Evolutionary conservation across 768 basidiomycete genomes (phyloP).

Genomic region (Clitopilus hobsonii): DNA sequence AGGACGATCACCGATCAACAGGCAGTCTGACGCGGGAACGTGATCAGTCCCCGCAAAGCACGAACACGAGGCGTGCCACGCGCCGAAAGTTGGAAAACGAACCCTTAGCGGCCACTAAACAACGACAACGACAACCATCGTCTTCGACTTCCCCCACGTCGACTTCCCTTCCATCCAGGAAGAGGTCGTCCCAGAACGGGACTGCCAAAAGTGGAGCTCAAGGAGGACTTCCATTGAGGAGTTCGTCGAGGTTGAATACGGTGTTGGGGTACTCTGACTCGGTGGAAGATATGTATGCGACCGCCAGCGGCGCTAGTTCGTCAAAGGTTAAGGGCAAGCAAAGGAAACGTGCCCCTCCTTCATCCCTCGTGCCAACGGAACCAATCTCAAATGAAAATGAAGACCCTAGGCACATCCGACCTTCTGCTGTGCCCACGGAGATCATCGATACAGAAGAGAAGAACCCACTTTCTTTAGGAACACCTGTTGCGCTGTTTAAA

Average conservation of each 20-base stretch:
- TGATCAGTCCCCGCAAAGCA: background rate
- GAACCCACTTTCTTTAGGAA: background rate
- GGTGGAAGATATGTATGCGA: background rate
- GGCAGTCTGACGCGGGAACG: background rate
- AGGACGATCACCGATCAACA: constrained; percentile 1
- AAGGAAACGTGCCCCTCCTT: background rate
- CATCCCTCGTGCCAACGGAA: background rate
- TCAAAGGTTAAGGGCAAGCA: background rate
- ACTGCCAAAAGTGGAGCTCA: background rate
- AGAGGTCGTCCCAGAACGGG: background rate
- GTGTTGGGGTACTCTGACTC: background rate
- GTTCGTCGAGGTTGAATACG: background rate
- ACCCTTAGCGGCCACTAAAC: background rate
- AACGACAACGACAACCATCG: background rate
- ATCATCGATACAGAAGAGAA: background rate
- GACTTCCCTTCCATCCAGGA: background rate
- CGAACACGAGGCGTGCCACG: background rate
- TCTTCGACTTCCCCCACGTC: background rate
- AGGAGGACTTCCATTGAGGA: background rate
- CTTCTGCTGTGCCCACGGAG: background rate
- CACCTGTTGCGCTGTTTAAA: background rate
- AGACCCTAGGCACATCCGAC: background rate
- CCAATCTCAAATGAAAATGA: background rate
- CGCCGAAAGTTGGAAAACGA: background rate
- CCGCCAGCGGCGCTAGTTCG: background rate